These are phyloP conservation scores for Fraxinus dipetala DNA, from an alignment of 305 asterid genomes.

Conservation along the genomic window DNA sequence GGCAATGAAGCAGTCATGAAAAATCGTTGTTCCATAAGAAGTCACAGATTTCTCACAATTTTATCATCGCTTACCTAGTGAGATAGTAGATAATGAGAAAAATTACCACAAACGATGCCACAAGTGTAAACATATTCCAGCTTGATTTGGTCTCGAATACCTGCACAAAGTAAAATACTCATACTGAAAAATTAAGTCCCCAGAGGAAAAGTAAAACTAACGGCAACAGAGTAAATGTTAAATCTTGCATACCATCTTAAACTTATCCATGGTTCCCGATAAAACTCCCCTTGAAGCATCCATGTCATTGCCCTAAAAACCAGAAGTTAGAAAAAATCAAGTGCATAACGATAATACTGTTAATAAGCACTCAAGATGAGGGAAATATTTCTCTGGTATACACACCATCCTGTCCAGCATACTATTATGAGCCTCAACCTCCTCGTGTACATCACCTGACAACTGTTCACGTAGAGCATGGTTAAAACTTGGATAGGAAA, in stretches of 20 bases:
- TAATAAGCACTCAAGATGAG: neutral
- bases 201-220: neutral
- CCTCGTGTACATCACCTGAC: slow-evolving; percentile 88
- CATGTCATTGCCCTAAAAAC: slow-evolving; percentile 83
- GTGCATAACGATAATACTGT: neutral
- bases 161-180: slow-evolving; percentile 30
- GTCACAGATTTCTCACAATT: neutral
- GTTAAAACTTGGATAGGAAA: neutral
- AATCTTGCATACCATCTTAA: slow-evolving; percentile 62
- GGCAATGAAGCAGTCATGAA: neutral
- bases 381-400: slow-evolving; percentile 11
- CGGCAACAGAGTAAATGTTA: neutral
- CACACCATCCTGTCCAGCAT: slow-evolving; percentile 88
- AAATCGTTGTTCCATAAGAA: neutral
- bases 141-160: slow-evolving; percentile 92
- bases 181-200: neutral
- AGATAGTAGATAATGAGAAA: slow-evolving; percentile 79
- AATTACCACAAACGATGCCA: slow-evolving; percentile 75
- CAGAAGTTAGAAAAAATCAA: slow-evolving; percentile 7
- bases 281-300: slow-evolving; percentile 94
- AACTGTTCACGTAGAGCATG: slow-evolving; percentile 44
- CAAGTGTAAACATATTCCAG: slow-evolving; percentile 76
- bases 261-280: slow-evolving; percentile 94
- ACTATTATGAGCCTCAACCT: slow-evolving; percentile 77
- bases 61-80: slow-evolving; percentile 49